A percentile compares a stretch with the other conserved stretches of the same genome.
Evolutionary conservation across 1,139 yeast genomes (phyloP).

Genomic region (Kluyveromyces sp.): DNA sequence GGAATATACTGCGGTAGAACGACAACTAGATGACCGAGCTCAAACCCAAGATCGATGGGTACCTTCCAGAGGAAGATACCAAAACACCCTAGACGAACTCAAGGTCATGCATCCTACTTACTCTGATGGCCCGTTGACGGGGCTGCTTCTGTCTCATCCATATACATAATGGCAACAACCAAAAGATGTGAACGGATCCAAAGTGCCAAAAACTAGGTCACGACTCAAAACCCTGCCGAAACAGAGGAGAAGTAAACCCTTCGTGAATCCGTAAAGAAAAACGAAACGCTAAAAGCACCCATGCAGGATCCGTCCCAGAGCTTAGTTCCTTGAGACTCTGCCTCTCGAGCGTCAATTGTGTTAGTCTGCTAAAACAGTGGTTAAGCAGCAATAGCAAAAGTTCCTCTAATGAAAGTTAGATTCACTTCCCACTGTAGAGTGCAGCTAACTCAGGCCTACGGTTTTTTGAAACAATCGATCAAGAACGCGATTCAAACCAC

Average conservation of each 20-base stretch:
- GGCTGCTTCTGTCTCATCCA: conserved; percentile 66
- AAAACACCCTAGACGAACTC: conserved; percentile 41
- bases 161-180: conserved; percentile 32
- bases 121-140: conserved; percentile 79
- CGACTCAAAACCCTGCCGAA: conserved; percentile 54
- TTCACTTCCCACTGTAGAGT: conserved; percentile 2
- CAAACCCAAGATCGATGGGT: conserved; percentile 39
- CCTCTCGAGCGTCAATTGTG: conserved; percentile 65
- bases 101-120: conserved; percentile 47
- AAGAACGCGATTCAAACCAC: no score
- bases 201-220: conserved; percentile 12
- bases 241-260: conserved; percentile 34
- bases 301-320: conserved; percentile 1
- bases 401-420: conserved; percentile 19
- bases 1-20: conserved; percentile 70
- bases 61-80: conserved; percentile 14
- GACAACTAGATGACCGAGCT: conserved; percentile 46
- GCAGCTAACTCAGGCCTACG: conserved; percentile 45
- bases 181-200: conserved; percentile 9
- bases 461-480: conserved; percentile 8
- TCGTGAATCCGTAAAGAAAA: not conserved
- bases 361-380: conserved; percentile 37
- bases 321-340: conserved; percentile 33
- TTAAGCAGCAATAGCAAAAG: conserved; percentile 32
- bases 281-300: conserved; percentile 12